Base-by-base conservation (phyloP, 2,329 filamentous ascomycete genomes). In the Diaporthe citrichinensis region DNA sequence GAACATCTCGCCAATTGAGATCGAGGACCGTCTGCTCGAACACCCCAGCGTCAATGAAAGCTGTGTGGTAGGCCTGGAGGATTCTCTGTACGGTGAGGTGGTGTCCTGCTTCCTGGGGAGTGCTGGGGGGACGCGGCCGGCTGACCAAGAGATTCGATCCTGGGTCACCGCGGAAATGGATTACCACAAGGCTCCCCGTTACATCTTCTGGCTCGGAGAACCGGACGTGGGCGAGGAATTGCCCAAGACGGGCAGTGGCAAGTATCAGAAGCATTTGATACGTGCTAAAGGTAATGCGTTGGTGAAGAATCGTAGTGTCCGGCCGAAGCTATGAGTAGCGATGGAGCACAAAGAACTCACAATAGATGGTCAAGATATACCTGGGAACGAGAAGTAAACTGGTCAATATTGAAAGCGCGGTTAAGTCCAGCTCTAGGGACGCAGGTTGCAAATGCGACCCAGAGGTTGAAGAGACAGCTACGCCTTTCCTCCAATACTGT, bases 251-350 rank as follows among this genome's bases (percentile, higher is more conserved):
- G 61, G 39, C 5, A 65, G 61, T 31, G 61, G 61, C 1, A 65
- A 65, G 61, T 65, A 65, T 28, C 25, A 65, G 61, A 65, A 65
- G 25, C 61, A 65, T 8, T n/a, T 65, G 41, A 65, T 65, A 65
- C 61, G 41, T 12, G 61, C 39, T 23, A 46, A 49, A 49, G 61
- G 61, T 5, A 49, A 65, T 34, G 61, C 25, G 17, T n/a, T 65
- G 15, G 25, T 65, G 61, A 65, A 34, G 41, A 65, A 25, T 46
- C 61, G 41, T 4, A 10, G 0, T 34, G 20, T 49, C 25, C 41
- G 61, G 4, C 17, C 61, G 17, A 65, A 34, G 41, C 7, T 65
- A 4, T 65, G 9, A 46, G 39, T 28, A 15, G 34, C 23, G 12
- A 20, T 39, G 20, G 34, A 41, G 6, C 3, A 4, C 23, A 17